phyloP scores from a whole-genome alignment of 208 protist species.

The Acanthamoeba lenticulata region DNA sequence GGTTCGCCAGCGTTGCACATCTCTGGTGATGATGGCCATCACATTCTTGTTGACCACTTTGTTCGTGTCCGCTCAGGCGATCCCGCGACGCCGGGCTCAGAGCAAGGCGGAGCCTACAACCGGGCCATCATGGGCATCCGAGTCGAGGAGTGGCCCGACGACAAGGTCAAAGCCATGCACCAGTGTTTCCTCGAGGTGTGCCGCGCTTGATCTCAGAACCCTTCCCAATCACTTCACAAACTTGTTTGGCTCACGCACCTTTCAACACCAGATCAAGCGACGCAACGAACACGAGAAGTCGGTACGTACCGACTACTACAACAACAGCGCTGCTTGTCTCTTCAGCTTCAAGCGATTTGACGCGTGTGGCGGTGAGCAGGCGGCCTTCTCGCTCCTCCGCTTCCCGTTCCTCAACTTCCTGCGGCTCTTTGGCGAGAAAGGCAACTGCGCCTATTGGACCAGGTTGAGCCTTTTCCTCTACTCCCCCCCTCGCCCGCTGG shows the following conservation, averaged over 20 bases:
- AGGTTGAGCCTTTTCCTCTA: neutral
- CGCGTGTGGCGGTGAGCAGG: neutral
- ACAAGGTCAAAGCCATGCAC: constrained; percentile 48
- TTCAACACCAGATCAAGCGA: neutral
- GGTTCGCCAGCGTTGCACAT: neutral
- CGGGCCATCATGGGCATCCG: constrained; percentile 31
- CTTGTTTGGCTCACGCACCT: neutral
- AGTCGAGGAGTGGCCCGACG: constrained; percentile 33
- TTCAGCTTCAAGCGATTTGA: neutral
- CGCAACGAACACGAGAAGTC: neutral
- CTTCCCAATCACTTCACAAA: too few species aligned
- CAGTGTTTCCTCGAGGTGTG: neutral
- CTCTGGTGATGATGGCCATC: neutral
- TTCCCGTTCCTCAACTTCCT: constrained; percentile 36
- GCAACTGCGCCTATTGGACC: constrained; percentile 54
- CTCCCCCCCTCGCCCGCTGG: neutral
- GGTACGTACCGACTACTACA: too few species aligned
- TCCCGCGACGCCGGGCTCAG: too few species aligned
- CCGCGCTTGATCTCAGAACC: too few species aligned
- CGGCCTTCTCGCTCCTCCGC: neutral
- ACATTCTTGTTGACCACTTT: neutral
- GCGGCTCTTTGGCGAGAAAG: constrained; percentile 36
- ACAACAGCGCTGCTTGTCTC: too few species aligned
- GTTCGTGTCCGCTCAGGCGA: neutral
- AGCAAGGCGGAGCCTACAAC: constrained; percentile 42